Percentiles rank a stretch among this genome's conserved stretches.
Evolutionary conservation across 2,329 filamentous ascomycete genomes (phyloP).

Genomic region (Chrysoporthe puriensis): DNA sequence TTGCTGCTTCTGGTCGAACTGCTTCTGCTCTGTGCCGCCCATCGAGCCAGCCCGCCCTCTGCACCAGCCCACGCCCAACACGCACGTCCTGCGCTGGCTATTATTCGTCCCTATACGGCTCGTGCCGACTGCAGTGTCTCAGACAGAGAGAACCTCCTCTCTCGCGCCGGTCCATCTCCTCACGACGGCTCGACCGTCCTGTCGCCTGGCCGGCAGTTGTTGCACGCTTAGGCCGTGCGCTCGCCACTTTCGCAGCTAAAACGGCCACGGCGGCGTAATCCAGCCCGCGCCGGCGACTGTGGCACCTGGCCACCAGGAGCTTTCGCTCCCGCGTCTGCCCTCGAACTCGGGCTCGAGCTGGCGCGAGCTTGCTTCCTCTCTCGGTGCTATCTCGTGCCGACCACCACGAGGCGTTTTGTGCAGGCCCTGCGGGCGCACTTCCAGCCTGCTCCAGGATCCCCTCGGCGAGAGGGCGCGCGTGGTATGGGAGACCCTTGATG

Average conservation of each 20-base stretch:
- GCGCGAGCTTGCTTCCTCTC: neutral
- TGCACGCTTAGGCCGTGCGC: neutral
- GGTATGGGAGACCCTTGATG: neutral
- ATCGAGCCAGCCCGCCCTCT: no score
- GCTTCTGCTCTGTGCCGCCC: neutral
- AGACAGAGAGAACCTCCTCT: no score
- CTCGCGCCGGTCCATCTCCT: neutral
- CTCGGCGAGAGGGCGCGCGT: neutral
- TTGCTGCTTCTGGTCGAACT: neutral
- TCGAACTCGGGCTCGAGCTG: neutral
- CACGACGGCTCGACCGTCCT: neutral
- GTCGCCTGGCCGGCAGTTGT: neutral
- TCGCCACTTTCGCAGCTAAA: no score
- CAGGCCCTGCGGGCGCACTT: no score
- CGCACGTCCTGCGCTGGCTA: neutral
- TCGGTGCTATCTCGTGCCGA: conserved; percentile 3
- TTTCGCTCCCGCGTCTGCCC: neutral
- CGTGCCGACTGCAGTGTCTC: neutral
- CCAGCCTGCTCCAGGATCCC: no score
- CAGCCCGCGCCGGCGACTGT: conserved; percentile 1
- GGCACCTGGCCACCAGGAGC: neutral
- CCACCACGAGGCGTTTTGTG: neutral
- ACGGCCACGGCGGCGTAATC: neutral
- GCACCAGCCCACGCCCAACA: no score
- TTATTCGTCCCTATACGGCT: conserved; percentile 8